A percentile compares a stretch with the other conserved stretches of the same genome.
Conservation (phyloP, 1,284 basidiomycete genomes). For the Ustilago lituana region DNA sequence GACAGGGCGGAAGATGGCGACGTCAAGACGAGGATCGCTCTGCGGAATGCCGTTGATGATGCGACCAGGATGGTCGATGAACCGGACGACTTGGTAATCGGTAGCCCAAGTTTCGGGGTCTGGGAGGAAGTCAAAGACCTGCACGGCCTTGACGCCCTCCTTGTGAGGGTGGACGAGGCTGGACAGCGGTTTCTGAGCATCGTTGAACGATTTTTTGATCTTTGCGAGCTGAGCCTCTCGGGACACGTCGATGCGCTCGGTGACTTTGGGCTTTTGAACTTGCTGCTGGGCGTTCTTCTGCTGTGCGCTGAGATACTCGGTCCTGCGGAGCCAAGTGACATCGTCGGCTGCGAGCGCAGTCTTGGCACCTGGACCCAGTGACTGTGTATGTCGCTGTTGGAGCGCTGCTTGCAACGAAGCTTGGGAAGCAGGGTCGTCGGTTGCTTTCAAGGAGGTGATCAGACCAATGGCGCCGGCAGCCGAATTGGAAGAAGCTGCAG, state of each 20-base stretch:
- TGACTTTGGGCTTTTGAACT: conserved; percentile 39
- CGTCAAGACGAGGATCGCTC: conserved; percentile 55
- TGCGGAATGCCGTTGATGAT: conserved; percentile 46
- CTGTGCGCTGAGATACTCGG: conserved; percentile 64
- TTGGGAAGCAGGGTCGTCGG: conserved; percentile 26
- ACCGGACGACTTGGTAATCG: conserved; percentile 62
- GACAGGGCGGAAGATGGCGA: conserved; percentile 58
- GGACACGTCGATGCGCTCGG: conserved; percentile 55
- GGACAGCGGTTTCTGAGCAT: conserved; percentile 52
- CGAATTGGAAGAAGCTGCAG: conserved; percentile 21
- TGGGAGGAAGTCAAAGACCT: conserved; percentile 62
- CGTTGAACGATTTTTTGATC: conserved; percentile 60
- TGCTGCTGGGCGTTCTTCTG: conserved; percentile 50
- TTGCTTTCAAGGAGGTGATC: conserved; percentile 38
- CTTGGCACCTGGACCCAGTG: conserved; percentile 46
- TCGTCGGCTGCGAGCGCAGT: conserved; percentile 49
- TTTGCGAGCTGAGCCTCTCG: conserved; percentile 56
- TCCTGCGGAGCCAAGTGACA: conserved; percentile 64
- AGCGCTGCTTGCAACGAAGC: conserved; percentile 36
- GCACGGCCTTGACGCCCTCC: conserved; percentile 55
- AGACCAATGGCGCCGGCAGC: conserved; percentile 32
- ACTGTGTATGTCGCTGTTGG: conserved; percentile 46
- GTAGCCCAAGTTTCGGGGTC: conserved; percentile 67
- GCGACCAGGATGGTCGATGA: conserved; percentile 60
- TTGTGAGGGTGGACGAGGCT: conserved; percentile 62